A percentile compares a stretch with the other conserved stretches of the same genome.
Evolutionary conservation across 140 eudicot genomes (phyloP).

Genomic region (Stevia rebaudiana): DNA sequence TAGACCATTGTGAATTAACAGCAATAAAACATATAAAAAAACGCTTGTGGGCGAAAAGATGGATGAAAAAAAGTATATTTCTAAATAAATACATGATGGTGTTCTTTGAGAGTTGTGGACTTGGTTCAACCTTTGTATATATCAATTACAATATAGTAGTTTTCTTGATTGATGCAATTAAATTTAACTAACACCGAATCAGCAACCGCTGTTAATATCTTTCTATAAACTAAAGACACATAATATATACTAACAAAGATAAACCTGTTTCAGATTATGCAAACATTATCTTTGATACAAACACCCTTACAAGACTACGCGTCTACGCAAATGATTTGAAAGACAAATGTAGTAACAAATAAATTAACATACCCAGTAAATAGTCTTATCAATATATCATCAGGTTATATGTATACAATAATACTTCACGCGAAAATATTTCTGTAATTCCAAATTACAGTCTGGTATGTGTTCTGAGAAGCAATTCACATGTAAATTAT

Average conservation of each 20-base stretch:
- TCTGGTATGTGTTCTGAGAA: too few relatives aligned
- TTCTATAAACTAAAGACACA: not conserved
- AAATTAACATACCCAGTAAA: too few relatives aligned
- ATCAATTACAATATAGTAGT: not conserved
- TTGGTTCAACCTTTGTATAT: not conserved
- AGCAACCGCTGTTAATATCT: not conserved
- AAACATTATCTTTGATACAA: not conserved
- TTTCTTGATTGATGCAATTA: not conserved
- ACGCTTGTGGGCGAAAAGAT: not conserved
- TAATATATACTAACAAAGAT: not conserved
- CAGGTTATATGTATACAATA: too few relatives aligned
- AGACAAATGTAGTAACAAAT: not conserved
- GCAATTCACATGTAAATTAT: too few relatives aligned
- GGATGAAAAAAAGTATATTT: not conserved
- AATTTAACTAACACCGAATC: not conserved
- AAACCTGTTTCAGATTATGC: not conserved
- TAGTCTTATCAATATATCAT: too few relatives aligned
- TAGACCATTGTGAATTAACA: not conserved
- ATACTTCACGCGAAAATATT: too few relatives aligned
- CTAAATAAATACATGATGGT: not conserved
- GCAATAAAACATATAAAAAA: not conserved
- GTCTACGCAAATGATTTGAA: not conserved
- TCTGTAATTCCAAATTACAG: too few relatives aligned
- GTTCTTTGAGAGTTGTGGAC: not conserved
- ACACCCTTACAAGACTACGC: not conserved